A percentile compares a stretch with the other conserved stretches of the same genome.
These are phyloP conservation scores for Chloris gayana DNA, from an alignment of 176 grass and related monocot species.

Conservation along the genomic window DNA sequence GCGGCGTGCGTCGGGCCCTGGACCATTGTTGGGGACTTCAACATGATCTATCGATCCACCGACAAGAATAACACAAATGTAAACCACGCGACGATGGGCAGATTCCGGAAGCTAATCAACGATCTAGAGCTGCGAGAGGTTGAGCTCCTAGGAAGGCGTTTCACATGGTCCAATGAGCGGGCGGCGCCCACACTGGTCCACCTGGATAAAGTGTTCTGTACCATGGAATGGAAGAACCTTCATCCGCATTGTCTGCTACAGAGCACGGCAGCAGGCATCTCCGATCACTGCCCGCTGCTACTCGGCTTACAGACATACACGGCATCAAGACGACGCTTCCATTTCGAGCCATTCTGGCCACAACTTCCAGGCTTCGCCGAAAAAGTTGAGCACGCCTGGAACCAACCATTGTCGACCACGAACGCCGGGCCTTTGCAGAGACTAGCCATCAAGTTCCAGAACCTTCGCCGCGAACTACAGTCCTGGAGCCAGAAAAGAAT, in stretches of 20 bases:
- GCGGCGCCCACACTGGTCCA: neutral
- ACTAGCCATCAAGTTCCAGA: neutral
- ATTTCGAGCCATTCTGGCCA: neutral
- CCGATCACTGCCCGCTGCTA: neutral
- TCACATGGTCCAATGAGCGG: neutral
- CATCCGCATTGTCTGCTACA: neutral
- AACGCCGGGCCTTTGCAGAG: no score
- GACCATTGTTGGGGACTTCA: neutral
- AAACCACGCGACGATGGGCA: neutral
- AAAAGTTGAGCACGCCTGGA: neutral
- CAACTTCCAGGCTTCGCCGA: neutral
- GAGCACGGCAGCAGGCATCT: neutral
- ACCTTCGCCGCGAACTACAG: neutral
- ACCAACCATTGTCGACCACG: accelerated
- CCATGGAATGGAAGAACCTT: neutral
- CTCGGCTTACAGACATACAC: neutral
- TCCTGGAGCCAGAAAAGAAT: neutral
- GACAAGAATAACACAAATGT: neutral
- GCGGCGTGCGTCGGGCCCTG: neutral
- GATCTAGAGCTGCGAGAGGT: neutral
- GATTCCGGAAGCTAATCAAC: neutral
- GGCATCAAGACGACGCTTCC: neutral
- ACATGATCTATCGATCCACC: no score
- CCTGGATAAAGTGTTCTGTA: neutral
- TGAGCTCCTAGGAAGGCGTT: neutral